Conservation (phyloP, 2,329 filamentous ascomycete genomes). For the Colletotrichum theobromicola region DNA sequence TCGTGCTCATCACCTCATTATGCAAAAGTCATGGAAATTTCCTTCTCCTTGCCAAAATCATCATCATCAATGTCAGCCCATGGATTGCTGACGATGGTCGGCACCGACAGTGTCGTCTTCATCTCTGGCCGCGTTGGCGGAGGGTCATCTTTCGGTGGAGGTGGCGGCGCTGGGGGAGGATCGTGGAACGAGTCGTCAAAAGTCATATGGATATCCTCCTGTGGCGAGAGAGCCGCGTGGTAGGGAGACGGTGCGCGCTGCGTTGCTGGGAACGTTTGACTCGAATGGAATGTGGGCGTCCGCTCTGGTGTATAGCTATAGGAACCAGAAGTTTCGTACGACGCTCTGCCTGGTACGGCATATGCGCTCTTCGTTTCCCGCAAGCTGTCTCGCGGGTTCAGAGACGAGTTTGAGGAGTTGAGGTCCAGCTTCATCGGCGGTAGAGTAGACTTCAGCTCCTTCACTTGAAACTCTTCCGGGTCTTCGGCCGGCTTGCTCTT, state of each 20-base stretch:
- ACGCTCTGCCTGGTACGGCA: slow-evolving; percentile 29
- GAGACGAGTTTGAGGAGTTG: slow-evolving; percentile 33
- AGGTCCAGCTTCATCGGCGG: slow-evolving; percentile 86
- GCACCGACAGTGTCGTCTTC: slow-evolving; percentile 53
- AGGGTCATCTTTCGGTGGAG: slow-evolving; percentile 32
- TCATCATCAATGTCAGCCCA: slow-evolving; percentile 76
- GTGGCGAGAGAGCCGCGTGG: slow-evolving; percentile 29
- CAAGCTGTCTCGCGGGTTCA: slow-evolving; percentile 36
- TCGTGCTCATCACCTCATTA: slow-evolving; percentile 35
- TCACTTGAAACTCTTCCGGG: slow-evolving; percentile 62
- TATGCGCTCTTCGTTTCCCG: slow-evolving; percentile 55
- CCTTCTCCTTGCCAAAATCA: slow-evolving; percentile 74
- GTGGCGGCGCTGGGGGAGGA: slow-evolving; percentile 29
- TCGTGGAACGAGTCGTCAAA: slow-evolving; percentile 70
- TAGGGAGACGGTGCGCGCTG: slow-evolving; percentile 26
- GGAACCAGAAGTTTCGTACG: slow-evolving; percentile 24
- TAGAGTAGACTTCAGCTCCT: slow-evolving; percentile 85
- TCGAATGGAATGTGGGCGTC: slow-evolving; percentile 25
- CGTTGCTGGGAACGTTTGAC: slow-evolving; percentile 13
- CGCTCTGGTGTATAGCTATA: slow-evolving; percentile 25
- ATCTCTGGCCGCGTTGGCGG: slow-evolving; percentile 43
- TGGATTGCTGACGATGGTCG: slow-evolving; percentile 62
- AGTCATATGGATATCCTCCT: slow-evolving; percentile 69
- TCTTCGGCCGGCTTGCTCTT: slow-evolving; percentile 51
- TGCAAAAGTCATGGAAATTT: slow-evolving; percentile 84